Evolutionary conservation across 1,139 yeast genomes (phyloP).

Genomic region (Zygosaccharomyces sapae): DNA sequence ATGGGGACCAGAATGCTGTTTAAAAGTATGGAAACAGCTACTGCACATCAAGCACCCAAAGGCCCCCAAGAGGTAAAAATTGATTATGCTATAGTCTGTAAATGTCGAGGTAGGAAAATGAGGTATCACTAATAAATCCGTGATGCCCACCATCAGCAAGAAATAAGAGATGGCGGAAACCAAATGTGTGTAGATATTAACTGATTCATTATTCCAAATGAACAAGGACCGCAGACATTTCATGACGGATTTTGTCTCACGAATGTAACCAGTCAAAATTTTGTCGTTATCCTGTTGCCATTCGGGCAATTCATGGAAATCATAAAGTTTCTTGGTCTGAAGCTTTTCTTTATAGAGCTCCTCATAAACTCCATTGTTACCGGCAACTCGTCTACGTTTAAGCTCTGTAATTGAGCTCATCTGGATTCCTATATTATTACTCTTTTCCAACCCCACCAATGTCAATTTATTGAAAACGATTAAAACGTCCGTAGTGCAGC

Average conservation of each 20-base stretch:
- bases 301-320: conserved; percentile 53
- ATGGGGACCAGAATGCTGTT: conserved; percentile 64
- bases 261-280: conserved; percentile 69
- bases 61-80: conserved; percentile 49
- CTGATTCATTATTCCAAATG: conserved; percentile 77
- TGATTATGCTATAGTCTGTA: conserved; percentile 45
- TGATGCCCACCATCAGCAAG: conserved; percentile 27
- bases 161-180: conserved; percentile 56
- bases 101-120: conserved; percentile 45
- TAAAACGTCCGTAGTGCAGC: not conserved
- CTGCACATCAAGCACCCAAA: conserved; percentile 64
- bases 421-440: not conserved
- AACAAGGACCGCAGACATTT: conserved; percentile 54
- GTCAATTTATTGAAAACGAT: not conserved
- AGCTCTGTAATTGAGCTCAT: conserved; percentile 25
- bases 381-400: conserved; percentile 15
- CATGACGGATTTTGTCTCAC: conserved; percentile 53
- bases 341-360: conserved; percentile 1
- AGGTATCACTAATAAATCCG: conserved; percentile 37
- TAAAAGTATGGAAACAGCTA: conserved; percentile 72
- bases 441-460: not conserved
- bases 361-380: conserved; percentile 3
- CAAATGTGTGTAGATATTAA: conserved; percentile 77
- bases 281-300: conserved; percentile 88
- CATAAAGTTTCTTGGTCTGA: conserved; percentile 17